Conservation (phyloP, 495 filamentous ascomycete species). For the Penicillium bovifimosum region DNA sequence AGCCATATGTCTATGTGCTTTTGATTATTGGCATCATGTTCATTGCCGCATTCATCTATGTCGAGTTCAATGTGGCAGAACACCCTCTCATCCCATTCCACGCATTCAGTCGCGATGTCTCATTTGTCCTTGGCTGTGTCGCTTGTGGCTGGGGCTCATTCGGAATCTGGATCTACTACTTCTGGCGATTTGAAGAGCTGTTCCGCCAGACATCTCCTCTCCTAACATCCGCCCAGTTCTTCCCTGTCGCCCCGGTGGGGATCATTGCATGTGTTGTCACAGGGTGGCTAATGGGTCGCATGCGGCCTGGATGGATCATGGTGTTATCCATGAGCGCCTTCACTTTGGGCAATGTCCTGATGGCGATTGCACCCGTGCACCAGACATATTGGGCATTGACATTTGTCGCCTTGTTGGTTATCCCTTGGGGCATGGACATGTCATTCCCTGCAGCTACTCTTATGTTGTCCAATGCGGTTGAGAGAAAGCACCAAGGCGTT, state of each 20-base stretch:
- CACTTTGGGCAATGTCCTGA: constrained; percentile 32
- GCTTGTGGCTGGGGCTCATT: constrained; percentile 45
- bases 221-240: constrained; percentile 31
- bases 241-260: constrained; percentile 36
- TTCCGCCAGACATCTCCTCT: constrained; percentile 34
- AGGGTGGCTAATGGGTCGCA: constrained; percentile 36
- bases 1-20: constrained; percentile 41
- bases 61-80: constrained; percentile 32
- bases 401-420: constrained; percentile 48
- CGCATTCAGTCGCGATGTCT: constrained; percentile 32
- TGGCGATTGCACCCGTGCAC: constrained; percentile 31
- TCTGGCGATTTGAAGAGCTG: constrained; percentile 36
- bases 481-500: constrained; percentile 34
- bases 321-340: constrained; percentile 42
- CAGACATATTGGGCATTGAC: constrained; percentile 42
- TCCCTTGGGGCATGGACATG: constrained; percentile 60
- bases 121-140: constrained; percentile 41
- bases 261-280: constrained; percentile 37
- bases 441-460: constrained; percentile 45
- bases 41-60: constrained; percentile 34
- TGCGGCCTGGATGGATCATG: constrained; percentile 44
- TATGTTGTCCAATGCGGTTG: constrained; percentile 23
- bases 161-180: constrained; percentile 49
- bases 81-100: constrained; percentile 44
- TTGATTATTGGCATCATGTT: constrained; percentile 42